Evolutionary conservation across 305 asterid genomes (phyloP).

Genomic region (Stenogyne calaminthoides): DNA sequence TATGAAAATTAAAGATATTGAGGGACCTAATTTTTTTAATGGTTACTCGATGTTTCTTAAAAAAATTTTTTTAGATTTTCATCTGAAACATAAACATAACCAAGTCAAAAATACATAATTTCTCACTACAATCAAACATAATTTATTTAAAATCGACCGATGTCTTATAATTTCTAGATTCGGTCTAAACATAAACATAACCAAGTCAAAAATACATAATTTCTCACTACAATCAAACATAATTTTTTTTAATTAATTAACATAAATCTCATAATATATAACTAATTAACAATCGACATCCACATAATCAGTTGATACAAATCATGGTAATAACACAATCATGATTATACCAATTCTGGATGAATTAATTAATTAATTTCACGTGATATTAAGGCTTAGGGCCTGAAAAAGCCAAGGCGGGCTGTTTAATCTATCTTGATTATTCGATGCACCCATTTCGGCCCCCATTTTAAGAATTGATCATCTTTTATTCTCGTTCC

Average conservation of each 20-base stretch:
- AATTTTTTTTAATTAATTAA: not conserved
- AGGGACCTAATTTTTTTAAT: too few species aligned
- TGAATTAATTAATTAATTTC: constrained; percentile 17
- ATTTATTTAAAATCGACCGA: not conserved
- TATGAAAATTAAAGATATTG: too few species aligned
- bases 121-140: too few species aligned
- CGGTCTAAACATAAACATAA: not conserved
- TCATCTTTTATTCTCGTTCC: constrained; percentile 29
- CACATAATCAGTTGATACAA: constrained; percentile 33
- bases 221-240: not conserved
- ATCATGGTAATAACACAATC: constrained; percentile 27
- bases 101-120: too few species aligned
- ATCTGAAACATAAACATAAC: too few species aligned
- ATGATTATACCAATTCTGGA: constrained; percentile 27
- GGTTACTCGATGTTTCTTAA: too few species aligned
- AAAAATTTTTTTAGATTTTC: too few species aligned
- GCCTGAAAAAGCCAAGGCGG: constrained; percentile 83
- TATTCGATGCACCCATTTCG: constrained; percentile 29
- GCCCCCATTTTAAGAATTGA: constrained; percentile 47
- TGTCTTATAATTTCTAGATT: too few species aligned
- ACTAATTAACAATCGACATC: constrained; percentile 29
- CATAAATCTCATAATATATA: constrained; percentile 11
- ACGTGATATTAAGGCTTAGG: constrained; percentile 60
- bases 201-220: not conserved
- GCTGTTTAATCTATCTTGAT: constrained; percentile 54